These are phyloP conservation scores for Spongispora temasekensis DNA, from an alignment of 1,284 basidiomycete genomes.

Conservation along the genomic window DNA sequence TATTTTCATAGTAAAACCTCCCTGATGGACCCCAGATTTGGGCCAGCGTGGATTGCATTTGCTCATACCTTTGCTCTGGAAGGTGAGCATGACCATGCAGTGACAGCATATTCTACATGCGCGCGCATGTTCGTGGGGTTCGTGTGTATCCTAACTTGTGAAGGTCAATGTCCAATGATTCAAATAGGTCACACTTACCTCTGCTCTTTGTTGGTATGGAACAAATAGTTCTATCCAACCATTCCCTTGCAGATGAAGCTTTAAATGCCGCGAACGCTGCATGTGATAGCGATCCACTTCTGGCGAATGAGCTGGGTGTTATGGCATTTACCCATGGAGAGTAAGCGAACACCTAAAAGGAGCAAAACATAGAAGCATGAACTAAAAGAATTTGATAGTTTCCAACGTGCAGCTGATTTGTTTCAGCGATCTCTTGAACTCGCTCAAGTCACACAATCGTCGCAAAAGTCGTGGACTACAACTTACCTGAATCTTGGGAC, in stretches of 20 bases:
- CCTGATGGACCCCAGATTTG: slow-evolving; percentile 95
- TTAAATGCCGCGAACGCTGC: slow-evolving; percentile 79
- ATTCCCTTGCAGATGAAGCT: slow-evolving; percentile 83
- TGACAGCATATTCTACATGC: slow-evolving; percentile 97
- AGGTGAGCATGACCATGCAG: slow-evolving; percentile 97
- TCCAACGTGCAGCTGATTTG: slow-evolving; percentile 65
- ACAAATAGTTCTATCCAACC: slow-evolving; percentile 88
- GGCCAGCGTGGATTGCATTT: slow-evolving; percentile 96
- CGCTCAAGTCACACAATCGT: slow-evolving; percentile 82
- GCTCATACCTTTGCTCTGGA: slow-evolving; percentile 97
- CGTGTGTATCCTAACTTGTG: slow-evolving; percentile 24
- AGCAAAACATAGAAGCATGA: slow-evolving; percentile 1
- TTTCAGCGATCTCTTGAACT: slow-evolving; percentile 75
- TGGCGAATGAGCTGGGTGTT: slow-evolving; percentile 92
- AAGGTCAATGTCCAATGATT: slow-evolving; percentile 9
- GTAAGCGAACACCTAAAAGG: slow-evolving; percentile 47
- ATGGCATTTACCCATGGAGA: slow-evolving; percentile 86
- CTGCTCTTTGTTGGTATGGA: slow-evolving; percentile 98
- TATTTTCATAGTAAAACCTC: slow-evolving; percentile 79
- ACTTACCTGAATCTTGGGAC: slow-evolving; percentile 93
- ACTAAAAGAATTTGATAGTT: slow-evolving; percentile 39
- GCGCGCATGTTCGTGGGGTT: slow-evolving; percentile 93
- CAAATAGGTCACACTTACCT: slow-evolving; percentile 82
- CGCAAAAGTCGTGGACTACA: slow-evolving; percentile 80
- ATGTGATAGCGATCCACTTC: slow-evolving; percentile 84